phyloP scores from a whole-genome alignment of 306 rosid genomes.

The Fagus sylvatica region DNA sequence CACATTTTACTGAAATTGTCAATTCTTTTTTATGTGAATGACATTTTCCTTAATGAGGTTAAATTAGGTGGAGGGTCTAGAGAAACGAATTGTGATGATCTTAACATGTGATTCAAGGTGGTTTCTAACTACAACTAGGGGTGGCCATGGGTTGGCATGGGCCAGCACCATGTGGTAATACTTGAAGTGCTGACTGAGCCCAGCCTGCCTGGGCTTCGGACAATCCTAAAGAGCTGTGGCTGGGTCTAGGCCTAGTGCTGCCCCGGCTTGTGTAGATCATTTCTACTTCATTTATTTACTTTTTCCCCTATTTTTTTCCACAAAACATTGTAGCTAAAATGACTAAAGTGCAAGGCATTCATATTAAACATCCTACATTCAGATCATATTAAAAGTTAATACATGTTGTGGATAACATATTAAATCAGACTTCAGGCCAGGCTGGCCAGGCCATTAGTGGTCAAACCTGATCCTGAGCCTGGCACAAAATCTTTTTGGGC shows the following conservation, averaged over 20 bases:
- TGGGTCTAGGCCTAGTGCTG: neutral
- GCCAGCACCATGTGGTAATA: conserved; percentile 5
- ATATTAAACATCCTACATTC: neutral
- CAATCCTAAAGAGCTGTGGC: neutral
- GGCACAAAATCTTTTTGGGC: neutral
- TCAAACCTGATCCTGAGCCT: neutral
- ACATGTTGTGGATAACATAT: neutral
- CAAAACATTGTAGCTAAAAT: no score
- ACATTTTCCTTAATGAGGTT: conserved; percentile 20
- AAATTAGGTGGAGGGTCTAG: neutral
- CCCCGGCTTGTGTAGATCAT: no score
- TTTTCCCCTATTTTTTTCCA: no score
- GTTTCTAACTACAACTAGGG: neutral
- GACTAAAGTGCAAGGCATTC: neutral
- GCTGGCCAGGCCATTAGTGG: neutral
- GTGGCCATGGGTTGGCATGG: neutral
- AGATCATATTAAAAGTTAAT: neutral
- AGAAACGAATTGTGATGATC: neutral
- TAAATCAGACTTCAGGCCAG: neutral
- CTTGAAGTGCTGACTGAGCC: neutral
- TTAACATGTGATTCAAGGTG: neutral
- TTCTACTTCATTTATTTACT: no score
- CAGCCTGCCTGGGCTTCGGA: neutral
- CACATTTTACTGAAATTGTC: conserved; percentile 2
- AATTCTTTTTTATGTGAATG: conserved; percentile 6